phyloP scores from a whole-genome alignment of 2,329 filamentous ascomycete species.

The Fusarium bactridioides region DNA sequence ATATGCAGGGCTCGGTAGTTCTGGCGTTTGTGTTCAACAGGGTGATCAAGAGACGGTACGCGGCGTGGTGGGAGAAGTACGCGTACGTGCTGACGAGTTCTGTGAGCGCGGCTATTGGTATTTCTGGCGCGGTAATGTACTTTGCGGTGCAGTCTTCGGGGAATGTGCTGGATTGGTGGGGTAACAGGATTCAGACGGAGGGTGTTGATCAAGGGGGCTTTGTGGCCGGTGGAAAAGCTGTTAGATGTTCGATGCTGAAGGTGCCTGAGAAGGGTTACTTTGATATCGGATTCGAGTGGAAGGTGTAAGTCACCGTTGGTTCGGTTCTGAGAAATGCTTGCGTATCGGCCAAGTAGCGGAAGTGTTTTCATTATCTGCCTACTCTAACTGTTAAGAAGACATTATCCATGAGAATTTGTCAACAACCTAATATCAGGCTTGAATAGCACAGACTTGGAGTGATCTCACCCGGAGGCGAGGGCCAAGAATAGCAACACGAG shows the following conservation, averaged over 20 bases:
- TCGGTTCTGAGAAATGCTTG: neutral
- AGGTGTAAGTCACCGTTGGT: neutral
- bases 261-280: constrained; percentile 34
- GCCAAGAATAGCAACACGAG: constrained; percentile 9
- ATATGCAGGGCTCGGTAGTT: constrained; percentile 37
- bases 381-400: neutral
- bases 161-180: constrained; percentile 37
- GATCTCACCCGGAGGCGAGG: neutral
- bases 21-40: constrained; percentile 41
- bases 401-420: neutral
- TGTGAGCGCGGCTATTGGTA: constrained; percentile 39
- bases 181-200: constrained; percentile 23
- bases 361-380: neutral
- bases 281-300: constrained; percentile 27
- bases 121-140: constrained; percentile 40
- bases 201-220: constrained; percentile 39
- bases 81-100: constrained; percentile 42
- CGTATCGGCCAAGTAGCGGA: neutral
- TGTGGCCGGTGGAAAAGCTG: constrained; percentile 1
- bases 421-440: neutral
- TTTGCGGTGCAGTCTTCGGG: constrained; percentile 36
- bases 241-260: constrained; percentile 31
- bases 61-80: constrained; percentile 42
- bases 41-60: constrained; percentile 36
- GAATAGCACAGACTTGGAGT: neutral